A percentile compares a stretch with the other conserved stretches of the same genome.
Evolutionary conservation across 75 land plant genomes (phyloP).

Genomic region (Pinus tabuliformis): DNA sequence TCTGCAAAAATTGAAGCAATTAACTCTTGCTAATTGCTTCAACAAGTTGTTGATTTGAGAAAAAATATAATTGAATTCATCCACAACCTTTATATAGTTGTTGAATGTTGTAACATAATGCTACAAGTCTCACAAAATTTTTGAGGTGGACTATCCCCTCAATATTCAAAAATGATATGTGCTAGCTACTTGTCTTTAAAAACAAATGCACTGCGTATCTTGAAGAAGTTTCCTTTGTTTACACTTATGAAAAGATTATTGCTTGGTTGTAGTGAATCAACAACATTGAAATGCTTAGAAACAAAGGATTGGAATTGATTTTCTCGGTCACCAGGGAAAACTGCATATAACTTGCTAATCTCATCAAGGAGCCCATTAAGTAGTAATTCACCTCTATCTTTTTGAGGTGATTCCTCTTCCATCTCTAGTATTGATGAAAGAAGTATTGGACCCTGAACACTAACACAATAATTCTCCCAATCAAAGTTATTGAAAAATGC

Average conservation of each 20-base stretch:
- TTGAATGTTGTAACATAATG: too few species aligned
- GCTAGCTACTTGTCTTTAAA: too few species aligned
- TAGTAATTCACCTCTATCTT: constrained; percentile 67
- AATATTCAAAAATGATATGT: too few species aligned
- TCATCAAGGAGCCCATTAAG: constrained; percentile 64
- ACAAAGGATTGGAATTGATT: constrained; percentile 59
- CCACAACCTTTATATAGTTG: too few species aligned
- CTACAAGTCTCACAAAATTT: too few species aligned
- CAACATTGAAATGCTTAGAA: constrained; percentile 82
- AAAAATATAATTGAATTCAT: too few species aligned
- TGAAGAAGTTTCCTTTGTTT: constrained; percentile 68
- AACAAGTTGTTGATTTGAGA: too few species aligned
- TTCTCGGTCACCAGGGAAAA: constrained; percentile 59
- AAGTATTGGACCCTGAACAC: constrained; percentile 95
- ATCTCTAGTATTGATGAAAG: constrained; percentile 77
- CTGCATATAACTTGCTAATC: constrained; percentile 69
- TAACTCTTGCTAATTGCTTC: too few species aligned
- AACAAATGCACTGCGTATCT: too few species aligned
- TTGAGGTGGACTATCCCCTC: too few species aligned
- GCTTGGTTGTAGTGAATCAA: constrained; percentile 87
- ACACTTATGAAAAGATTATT: constrained; percentile 99
- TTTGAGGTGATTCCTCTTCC: constrained; percentile 77
- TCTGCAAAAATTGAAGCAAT: too few species aligned
- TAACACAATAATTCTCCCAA: constrained; percentile 95
- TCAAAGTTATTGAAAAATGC: constrained; percentile 97